phyloP scores from a whole-genome alignment of 768 basidiomycete species.

The Wakefieldia striispora region DNA sequence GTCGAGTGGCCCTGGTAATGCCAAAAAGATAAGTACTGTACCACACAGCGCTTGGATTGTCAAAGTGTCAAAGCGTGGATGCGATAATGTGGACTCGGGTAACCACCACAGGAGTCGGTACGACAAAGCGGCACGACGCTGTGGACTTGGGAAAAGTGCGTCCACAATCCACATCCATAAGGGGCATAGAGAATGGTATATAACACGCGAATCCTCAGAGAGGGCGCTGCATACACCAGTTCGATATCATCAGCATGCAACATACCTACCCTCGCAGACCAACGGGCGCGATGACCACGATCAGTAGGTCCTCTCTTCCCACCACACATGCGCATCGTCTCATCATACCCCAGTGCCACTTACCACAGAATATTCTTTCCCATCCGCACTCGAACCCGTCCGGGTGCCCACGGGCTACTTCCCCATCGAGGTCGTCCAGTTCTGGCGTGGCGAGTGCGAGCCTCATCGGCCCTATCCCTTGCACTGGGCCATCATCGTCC shows the following conservation, averaged over 20 bases:
- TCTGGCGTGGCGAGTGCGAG: slow-evolving; percentile 24
- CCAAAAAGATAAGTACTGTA: no score
- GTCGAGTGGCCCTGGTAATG: no score
- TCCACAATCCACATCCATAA: no score
- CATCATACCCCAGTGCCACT: neutral
- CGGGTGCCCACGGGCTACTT: slow-evolving; percentile 15
- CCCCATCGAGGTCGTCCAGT: slow-evolving; percentile 27
- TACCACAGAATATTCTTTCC: neutral
- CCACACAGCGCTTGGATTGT: no score
- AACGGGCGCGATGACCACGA: neutral
- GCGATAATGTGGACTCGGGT: no score
- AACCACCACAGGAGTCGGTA: no score
- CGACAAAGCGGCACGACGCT: no score
- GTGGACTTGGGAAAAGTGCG: no score
- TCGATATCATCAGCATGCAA: neutral
- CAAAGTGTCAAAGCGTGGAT: no score
- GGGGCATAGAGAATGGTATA: neutral
- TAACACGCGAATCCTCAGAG: slow-evolving; percentile 1
- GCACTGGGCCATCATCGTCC: slow-evolving; percentile 29
- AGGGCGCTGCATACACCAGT: neutral
- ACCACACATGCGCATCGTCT: neutral
- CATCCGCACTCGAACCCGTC: slow-evolving; percentile 16
- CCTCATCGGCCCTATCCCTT: slow-evolving; percentile 12
- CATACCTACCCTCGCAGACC: neutral
- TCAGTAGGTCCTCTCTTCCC: slow-evolving; percentile 1